phyloP scores from a whole-genome alignment of 306 rosid species.

The Macrotyloma uniflorum region DNA sequence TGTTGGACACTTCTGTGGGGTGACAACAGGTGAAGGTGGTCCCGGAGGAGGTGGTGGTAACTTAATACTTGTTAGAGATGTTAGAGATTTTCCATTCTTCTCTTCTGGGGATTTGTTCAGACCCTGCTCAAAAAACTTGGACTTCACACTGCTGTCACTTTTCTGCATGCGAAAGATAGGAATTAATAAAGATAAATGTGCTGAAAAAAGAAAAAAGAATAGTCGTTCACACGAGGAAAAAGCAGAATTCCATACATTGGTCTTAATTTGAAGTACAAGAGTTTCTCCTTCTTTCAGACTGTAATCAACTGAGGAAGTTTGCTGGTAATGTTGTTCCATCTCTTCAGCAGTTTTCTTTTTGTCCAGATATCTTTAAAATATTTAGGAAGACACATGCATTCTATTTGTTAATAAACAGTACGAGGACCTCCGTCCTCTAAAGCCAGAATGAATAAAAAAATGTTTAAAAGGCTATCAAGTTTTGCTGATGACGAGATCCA shows the following conservation, averaged over 20 bases:
- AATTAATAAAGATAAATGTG: conserved; percentile 4
- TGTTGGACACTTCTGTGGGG: conserved; percentile 51
- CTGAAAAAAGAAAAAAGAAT: background rate
- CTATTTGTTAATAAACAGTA: background rate
- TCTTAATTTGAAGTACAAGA: conserved; percentile 81
- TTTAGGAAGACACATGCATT: conserved; percentile 24
- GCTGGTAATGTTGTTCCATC: conserved; percentile 94
- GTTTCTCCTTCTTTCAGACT: conserved; percentile 98
- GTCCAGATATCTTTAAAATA: conserved; percentile 69
- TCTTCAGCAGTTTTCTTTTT: conserved; percentile 97
- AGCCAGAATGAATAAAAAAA: background rate
- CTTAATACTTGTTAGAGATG: conserved; percentile 53
- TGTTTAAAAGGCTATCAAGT: conserved; percentile 14
- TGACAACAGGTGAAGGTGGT: conserved; percentile 59
- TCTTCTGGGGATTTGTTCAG: conserved; percentile 55
- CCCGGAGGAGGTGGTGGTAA: conserved; percentile 90
- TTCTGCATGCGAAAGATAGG: conserved; percentile 54
- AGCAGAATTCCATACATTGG: conserved; percentile 51
- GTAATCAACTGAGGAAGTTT: conserved; percentile 80
- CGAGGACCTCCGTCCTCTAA: conserved; percentile 20
- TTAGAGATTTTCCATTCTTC: conserved; percentile 52
- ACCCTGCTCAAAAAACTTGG: conserved; percentile 67
- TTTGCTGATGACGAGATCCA: conserved; percentile 12
- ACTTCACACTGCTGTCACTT: conserved; percentile 57
- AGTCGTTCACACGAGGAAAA: conserved; percentile 23